Percentiles rank a stretch among this genome's conserved stretches.
Evolutionary conservation across 2,329 filamentous ascomycete genomes (phyloP).

Genomic region (Colletotrichum liaoningense): DNA sequence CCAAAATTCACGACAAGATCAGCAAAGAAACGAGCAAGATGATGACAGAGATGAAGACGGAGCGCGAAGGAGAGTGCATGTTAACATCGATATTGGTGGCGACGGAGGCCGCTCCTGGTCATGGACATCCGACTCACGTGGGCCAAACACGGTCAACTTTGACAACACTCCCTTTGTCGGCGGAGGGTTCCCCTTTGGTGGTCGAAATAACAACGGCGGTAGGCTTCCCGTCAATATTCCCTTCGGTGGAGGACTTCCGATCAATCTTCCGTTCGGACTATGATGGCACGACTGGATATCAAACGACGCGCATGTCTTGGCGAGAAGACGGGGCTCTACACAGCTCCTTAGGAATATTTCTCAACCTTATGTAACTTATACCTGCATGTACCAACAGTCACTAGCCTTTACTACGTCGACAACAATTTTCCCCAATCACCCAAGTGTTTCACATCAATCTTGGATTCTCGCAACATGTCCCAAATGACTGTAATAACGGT

Average conservation of each 20-base stretch:
- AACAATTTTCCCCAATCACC: not conserved
- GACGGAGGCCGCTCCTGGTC: slow-evolving; percentile 18
- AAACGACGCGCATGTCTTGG: not conserved
- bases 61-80: slow-evolving; percentile 4
- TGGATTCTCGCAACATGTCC: not conserved
- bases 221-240: slow-evolving; percentile 20
- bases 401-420: not conserved
- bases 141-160: slow-evolving; percentile 11
- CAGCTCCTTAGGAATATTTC: not conserved
- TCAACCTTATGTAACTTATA: not conserved
- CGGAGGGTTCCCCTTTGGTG: slow-evolving; percentile 11
- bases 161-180: slow-evolving; percentile 19
- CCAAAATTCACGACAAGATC: slow-evolving; percentile 6
- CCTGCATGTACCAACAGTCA: not conserved
- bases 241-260: slow-evolving; percentile 10
- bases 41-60: not conserved
- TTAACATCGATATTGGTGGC: slow-evolving; percentile 29
- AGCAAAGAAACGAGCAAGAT: not conserved
- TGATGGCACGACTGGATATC: not conserved
- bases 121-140: slow-evolving; percentile 5
- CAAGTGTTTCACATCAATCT: not conserved
- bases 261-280: slow-evolving; percentile 28
- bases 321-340: not conserved
- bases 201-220: slow-evolving; percentile 11
- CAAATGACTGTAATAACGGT: not conserved